Conservation (phyloP, 208 protist genomes). For the Wallacemonas collosoma region DNA sequence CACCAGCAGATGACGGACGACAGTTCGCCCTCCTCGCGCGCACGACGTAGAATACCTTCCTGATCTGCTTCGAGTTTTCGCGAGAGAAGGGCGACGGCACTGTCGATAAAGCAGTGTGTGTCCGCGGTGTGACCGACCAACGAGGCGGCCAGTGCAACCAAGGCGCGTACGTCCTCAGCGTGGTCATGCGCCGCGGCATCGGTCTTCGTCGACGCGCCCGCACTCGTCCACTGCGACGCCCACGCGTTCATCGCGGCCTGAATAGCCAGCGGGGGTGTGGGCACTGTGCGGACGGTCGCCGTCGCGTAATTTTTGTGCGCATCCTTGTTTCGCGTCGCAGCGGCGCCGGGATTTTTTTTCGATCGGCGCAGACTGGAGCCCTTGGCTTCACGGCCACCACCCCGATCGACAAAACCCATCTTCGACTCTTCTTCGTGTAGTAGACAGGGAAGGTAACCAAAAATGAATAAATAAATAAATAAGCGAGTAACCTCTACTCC, state of each 20-base stretch:
- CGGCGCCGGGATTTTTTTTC: constrained; percentile 80
- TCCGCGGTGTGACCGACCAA: neutral
- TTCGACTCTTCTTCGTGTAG: neutral
- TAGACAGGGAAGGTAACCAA: neutral
- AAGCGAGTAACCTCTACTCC: too few species aligned
- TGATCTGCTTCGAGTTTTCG: constrained; percentile 58
- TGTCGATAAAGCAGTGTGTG: constrained; percentile 38
- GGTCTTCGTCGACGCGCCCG: neutral
- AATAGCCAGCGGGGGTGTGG: constrained; percentile 29
- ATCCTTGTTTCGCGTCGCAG: constrained; percentile 44
- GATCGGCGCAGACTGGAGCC: constrained; percentile 71
- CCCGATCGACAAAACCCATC: constrained; percentile 88
- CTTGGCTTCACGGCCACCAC: constrained; percentile 80
- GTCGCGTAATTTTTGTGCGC: constrained; percentile 30
- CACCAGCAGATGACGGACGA: constrained; percentile 67
- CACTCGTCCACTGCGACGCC: neutral
- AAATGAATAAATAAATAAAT: constrained; percentile 14
- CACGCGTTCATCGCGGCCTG: constrained; percentile 15
- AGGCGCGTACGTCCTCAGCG: constrained; percentile 1
- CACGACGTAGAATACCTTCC: constrained; percentile 53
- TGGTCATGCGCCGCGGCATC: neutral
- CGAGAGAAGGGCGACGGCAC: constrained; percentile 64
- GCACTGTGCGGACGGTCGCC: constrained; percentile 25
- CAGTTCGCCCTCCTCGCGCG: constrained; percentile 46
- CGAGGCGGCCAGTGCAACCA: neutral